Evolutionary conservation across 75 land plant species (phyloP).

Genomic region (Chamaecyparis obtusa): DNA sequence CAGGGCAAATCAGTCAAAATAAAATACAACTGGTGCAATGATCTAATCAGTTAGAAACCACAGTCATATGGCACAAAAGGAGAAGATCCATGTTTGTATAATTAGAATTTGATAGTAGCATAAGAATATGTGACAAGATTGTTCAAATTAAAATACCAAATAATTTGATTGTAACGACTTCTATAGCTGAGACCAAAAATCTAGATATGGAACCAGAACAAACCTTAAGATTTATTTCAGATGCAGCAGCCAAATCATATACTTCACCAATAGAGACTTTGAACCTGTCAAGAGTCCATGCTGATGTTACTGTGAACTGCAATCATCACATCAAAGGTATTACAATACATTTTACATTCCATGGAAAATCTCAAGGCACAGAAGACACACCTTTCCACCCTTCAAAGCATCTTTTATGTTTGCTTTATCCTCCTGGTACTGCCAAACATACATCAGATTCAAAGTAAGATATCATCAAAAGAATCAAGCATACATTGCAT

Average conservation of each 20-base stretch:
- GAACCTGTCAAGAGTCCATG: conserved; percentile 75
- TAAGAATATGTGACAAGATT: no score
- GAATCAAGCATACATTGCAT: neutral
- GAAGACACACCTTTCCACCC: conserved; percentile 51
- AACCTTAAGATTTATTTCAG: conserved; percentile 87
- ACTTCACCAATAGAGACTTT: conserved; percentile 64
- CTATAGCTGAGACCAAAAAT: neutral
- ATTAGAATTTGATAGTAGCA: no score
- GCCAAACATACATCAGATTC: conserved; percentile 17
- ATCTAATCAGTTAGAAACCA: no score
- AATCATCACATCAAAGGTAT: neutral
- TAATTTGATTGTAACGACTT: neutral
- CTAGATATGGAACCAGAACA: conserved; percentile 9
- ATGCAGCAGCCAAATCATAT: conserved; percentile 43
- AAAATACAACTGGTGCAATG: neutral
- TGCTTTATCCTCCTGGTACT: conserved; percentile 89
- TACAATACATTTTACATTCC: neutral
- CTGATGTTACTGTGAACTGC: conserved; percentile 58
- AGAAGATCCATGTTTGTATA: no score
- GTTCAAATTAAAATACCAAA: no score
- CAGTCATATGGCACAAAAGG: no score
- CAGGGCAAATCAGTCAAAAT: no score
- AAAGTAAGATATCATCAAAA: neutral
- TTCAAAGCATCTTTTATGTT: conserved; percentile 78
- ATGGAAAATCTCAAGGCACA: neutral